Evolutionary conservation across 352 stramenopile species (phyloP).

Genomic region (Phytophthora citrophthora): DNA sequence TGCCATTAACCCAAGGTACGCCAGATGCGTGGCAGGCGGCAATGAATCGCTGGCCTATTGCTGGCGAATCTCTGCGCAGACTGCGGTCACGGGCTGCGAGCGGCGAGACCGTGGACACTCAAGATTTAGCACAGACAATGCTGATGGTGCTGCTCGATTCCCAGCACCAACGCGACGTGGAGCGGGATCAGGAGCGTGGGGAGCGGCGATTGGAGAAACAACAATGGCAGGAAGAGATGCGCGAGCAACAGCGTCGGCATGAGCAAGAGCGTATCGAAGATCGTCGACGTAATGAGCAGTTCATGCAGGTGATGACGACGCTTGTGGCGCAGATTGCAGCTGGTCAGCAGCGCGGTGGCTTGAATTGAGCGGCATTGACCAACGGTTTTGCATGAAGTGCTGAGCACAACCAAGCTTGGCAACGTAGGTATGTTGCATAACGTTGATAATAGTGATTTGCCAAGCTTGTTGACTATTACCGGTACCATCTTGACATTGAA

Average conservation of each 20-base stretch:
- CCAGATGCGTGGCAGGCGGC: constrained; percentile 37
- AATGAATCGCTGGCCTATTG: constrained; percentile 32
- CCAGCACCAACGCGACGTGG: constrained; percentile 39
- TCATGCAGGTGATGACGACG: constrained; percentile 43
- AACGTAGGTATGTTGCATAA: constrained; percentile 4
- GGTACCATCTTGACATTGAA: no score
- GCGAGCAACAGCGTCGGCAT: constrained; percentile 30
- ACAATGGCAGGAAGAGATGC: constrained; percentile 36
- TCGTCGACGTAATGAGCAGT: constrained; percentile 36
- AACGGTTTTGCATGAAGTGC: background rate
- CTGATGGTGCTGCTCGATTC: constrained; percentile 38
- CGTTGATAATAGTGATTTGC: constrained; percentile 21
- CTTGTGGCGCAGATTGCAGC: constrained; percentile 37
- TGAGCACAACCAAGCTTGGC: background rate
- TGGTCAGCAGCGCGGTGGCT: constrained; percentile 24
- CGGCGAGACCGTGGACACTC: constrained; percentile 21
- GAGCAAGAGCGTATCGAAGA: constrained; percentile 40
- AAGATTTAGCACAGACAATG: constrained; percentile 39
- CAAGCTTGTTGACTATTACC: no score
- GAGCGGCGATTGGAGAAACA: constrained; percentile 33
- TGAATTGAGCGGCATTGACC: constrained; percentile 27
- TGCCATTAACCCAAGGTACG: constrained; percentile 19
- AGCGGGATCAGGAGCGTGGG: constrained; percentile 37
- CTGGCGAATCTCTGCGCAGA: constrained; percentile 23
- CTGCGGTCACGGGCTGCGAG: constrained; percentile 31